phyloP scores from a whole-genome alignment of 225 moss, liverwort and hornwort genomes.

The Asterella californica region DNA sequence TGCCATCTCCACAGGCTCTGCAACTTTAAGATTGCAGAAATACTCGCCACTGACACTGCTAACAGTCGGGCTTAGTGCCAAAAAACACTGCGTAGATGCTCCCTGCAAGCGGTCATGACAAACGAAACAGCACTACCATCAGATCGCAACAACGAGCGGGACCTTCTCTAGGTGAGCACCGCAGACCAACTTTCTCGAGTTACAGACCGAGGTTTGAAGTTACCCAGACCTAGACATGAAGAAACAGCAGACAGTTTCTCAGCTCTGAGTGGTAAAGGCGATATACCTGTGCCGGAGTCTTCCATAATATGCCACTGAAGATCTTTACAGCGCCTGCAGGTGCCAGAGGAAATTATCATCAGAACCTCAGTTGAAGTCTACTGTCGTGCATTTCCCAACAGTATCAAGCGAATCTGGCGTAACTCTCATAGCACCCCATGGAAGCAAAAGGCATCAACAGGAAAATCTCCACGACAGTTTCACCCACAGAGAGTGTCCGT shows the following conservation, averaged over 20 bases:
- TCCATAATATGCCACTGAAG: conserved; percentile 23
- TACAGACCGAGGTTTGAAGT: not conserved
- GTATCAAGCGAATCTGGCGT: not conserved
- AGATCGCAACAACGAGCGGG: not conserved
- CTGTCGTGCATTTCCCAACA: not conserved
- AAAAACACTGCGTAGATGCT: conserved; percentile 55
- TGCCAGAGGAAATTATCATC: too few relatives aligned
- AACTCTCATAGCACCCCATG: not conserved
- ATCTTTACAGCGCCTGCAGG: conserved; percentile 26
- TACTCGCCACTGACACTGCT: conserved; percentile 50
- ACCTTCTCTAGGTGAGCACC: not conserved
- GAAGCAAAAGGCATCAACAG: too few relatives aligned
- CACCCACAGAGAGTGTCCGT: not conserved
- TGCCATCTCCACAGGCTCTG: conserved; percentile 14
- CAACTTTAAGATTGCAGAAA: conserved; percentile 29
- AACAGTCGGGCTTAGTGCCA: conserved; percentile 47
- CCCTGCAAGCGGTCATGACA: conserved; percentile 33
- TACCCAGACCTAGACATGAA: not conserved
- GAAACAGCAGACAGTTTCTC: not conserved
- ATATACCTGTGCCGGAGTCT: conserved; percentile 20
- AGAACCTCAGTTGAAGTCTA: not conserved
- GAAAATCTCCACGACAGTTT: not conserved
- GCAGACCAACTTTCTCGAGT: not conserved
- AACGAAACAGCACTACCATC: not conserved
- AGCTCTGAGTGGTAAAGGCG: not conserved